Base-by-base conservation (phyloP, 2,329 filamentous ascomycete genomes). In the Trichoderma sp. region DNA sequence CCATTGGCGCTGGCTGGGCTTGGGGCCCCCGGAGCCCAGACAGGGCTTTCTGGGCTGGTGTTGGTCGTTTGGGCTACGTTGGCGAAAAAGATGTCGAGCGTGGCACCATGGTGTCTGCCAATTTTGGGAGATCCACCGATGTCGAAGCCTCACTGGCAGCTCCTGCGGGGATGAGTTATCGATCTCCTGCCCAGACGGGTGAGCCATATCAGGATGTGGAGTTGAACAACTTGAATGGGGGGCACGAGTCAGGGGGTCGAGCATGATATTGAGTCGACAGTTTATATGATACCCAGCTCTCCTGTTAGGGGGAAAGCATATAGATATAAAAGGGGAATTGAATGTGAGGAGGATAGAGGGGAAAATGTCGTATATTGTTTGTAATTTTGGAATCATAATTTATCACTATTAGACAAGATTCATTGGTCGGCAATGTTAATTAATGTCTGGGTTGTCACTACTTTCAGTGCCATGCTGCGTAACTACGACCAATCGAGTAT, bases 11-110 rank as follows among this genome's bases (percentile, higher is more conserved):
- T 1, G 94, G 94, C 16, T 97, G 94, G 93, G 89, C 92, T 0
- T 97, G 94, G 94, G 93, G 91, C 3, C 90, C 93, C 0, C 85
- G 94, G 61, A 91, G 87, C 74, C 83, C 84, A 54, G 85, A 90
- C 66, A 85, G 92, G 70, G 92, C 93, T 0, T 97, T 94, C 78
- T 93, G 91, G 83, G 89, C 92, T 21, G 91, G 91, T 14, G 85
- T 93, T 1, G 91, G 88, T 1, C 85, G 84, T 54, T 81, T 84
- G 71, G 87, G 85, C 70, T 89, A 86, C 72, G 85, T 84, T 13
- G 84, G 82, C 14, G 79, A 84, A 71, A 70, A 78, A 10, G 74
- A 75, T 34, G 73, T 76, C 6, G 71, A 72, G 39, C 70, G 64
- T 49, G 72, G 68, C 2, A 21, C 21, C 16, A 73, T 73, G n/a